Conservation (phyloP, 2,329 filamentous ascomycete genomes). For the Coleophoma cylindrospora region DNA sequence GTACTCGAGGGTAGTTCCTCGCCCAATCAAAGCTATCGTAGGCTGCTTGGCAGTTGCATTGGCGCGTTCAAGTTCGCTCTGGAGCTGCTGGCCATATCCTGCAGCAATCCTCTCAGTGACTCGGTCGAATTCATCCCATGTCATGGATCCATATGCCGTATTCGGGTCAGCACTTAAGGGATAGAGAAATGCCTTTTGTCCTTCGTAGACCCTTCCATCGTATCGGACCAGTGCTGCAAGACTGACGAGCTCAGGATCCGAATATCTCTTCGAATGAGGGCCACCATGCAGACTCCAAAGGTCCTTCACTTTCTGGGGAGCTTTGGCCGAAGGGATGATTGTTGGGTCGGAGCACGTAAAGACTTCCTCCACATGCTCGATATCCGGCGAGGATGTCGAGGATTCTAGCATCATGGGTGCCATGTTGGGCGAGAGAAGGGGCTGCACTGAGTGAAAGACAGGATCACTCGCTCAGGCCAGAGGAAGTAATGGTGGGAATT, state of each 20-base stretch:
- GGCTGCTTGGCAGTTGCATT: constrained; percentile 21
- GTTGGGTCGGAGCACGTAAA: constrained; percentile 20
- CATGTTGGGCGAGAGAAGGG: constrained; percentile 2
- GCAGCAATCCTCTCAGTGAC: constrained; percentile 19
- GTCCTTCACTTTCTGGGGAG: constrained; percentile 17
- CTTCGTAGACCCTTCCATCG: constrained; percentile 17
- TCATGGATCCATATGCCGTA: constrained; percentile 17
- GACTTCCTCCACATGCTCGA: neutral
- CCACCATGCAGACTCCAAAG: constrained; percentile 28
- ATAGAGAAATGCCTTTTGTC: constrained; percentile 22
- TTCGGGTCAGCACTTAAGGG: constrained; percentile 11
- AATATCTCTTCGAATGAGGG: constrained; percentile 24
- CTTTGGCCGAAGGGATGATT: constrained; percentile 18
- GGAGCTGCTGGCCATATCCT: constrained; percentile 17
- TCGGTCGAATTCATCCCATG: constrained; percentile 22
- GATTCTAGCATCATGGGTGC: constrained; percentile 13
- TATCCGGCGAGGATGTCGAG: constrained; percentile 1
- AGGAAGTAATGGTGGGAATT: too few relatives aligned
- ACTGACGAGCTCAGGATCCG: constrained; percentile 22
- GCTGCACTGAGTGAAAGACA: too few relatives aligned
- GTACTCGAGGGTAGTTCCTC: constrained; percentile 23
- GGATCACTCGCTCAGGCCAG: too few relatives aligned
- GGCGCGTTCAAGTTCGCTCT: constrained; percentile 16
- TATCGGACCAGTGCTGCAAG: constrained; percentile 23
- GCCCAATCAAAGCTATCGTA: constrained; percentile 24